A percentile compares a stretch with the other conserved stretches of the same genome.
These are phyloP conservation scores for Trichoderma erinaceum DNA, from an alignment of 495 filamentous ascomycete species.

Conservation along the genomic window DNA sequence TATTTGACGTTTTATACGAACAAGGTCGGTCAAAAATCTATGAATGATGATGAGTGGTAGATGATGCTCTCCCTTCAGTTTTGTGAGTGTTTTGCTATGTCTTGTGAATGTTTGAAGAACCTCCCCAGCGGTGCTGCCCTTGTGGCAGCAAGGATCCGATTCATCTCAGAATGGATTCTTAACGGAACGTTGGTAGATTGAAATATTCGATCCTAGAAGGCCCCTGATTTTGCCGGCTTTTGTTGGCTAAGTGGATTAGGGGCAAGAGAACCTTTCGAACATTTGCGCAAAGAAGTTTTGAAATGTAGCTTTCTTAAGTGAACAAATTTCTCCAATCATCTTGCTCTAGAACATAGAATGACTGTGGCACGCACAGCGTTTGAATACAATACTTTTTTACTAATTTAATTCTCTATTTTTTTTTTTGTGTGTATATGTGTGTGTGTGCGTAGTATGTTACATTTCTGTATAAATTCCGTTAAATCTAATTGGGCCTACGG, in stretches of 20 bases:
- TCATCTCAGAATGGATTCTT: slow-evolving; percentile 45
- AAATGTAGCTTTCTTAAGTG: neutral
- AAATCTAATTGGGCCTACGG: neutral
- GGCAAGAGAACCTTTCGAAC: slow-evolving; percentile 72
- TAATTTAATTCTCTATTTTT: neutral
- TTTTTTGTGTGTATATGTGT: neutral
- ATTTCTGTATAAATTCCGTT: neutral
- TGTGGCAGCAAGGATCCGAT: slow-evolving; percentile 43
- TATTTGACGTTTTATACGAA: neutral
- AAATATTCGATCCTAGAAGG: slow-evolving; percentile 57
- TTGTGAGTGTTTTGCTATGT: slow-evolving; percentile 7
- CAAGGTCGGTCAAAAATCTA: neutral
- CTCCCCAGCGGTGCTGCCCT: slow-evolving; percentile 45
- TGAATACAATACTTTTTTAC: neutral
- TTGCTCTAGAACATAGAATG: too few species aligned
- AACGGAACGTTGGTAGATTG: slow-evolving; percentile 59
- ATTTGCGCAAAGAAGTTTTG: slow-evolving; percentile 26
- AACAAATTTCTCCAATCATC: too few species aligned
- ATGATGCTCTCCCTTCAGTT: neutral
- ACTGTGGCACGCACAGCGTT: too few species aligned
- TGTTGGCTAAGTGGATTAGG: slow-evolving; percentile 49
- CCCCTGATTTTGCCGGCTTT: slow-evolving; percentile 48
- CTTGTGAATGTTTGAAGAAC: slow-evolving; percentile 8
- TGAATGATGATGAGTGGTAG: slow-evolving; percentile 2
- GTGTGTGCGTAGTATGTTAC: neutral